Conservation (phyloP, 106 monocot genomes). For the Triglochin maritima region DNA sequence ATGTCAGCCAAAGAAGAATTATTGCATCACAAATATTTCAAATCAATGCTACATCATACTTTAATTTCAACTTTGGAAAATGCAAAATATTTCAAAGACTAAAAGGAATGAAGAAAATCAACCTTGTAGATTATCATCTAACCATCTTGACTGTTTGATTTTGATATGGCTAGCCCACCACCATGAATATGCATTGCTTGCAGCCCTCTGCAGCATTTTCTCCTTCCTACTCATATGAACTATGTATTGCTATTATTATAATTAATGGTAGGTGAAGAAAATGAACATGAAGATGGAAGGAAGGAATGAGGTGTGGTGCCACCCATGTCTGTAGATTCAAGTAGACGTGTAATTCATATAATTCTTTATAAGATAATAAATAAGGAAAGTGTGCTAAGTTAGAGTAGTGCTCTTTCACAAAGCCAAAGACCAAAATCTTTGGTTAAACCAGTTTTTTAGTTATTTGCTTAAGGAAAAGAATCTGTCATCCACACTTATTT, state of each 20-base stretch:
- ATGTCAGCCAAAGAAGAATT: too few relatives aligned
- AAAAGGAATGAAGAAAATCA: background rate
- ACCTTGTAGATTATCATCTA: conserved; percentile 74
- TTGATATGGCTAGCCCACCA: conserved; percentile 93
- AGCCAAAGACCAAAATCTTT: background rate
- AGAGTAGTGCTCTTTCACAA: background rate
- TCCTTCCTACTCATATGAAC: background rate
- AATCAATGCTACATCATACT: too few relatives aligned
- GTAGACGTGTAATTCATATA: background rate
- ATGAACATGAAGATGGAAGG: background rate
- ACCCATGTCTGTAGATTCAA: background rate
- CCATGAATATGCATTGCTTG: conserved; percentile 96
- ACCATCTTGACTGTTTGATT: conserved; percentile 84
- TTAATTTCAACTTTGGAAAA: too few relatives aligned
- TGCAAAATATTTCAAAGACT: too few relatives aligned
- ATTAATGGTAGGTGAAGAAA: background rate
- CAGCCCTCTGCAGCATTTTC: conserved; percentile 72
- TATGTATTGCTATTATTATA: background rate
- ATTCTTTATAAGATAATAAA: too few relatives aligned
- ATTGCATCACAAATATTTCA: too few relatives aligned
- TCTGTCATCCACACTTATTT: too few relatives aligned
- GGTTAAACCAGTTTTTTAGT: too few relatives aligned
- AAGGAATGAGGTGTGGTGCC: background rate
- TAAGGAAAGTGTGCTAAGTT: background rate
- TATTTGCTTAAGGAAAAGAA: too few relatives aligned